Evolutionary conservation across 306 rosid species (phyloP).

Genomic region (Hylodesmum podocarpum): DNA sequence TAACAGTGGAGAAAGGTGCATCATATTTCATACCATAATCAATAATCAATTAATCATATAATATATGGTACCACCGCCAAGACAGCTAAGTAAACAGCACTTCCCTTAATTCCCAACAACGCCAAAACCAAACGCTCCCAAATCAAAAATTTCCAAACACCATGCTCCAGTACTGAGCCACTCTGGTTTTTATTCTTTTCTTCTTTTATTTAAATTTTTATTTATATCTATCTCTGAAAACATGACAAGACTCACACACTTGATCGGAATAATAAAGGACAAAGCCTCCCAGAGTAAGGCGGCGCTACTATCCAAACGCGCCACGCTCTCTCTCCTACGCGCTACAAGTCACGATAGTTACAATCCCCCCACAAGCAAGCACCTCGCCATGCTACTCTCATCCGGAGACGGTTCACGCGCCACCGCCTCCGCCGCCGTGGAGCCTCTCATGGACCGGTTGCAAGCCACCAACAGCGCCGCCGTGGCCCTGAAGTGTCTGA

Average conservation of each 20-base stretch:
- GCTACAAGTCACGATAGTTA: conserved; percentile 74
- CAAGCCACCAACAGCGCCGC: conserved; percentile 67
- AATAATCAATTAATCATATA: no score
- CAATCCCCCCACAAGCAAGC: conserved; percentile 54
- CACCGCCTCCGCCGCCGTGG: conserved; percentile 65
- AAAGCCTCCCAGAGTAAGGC: conserved; percentile 86
- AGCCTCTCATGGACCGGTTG: conserved; percentile 80
- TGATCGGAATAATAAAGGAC: conserved; percentile 77
- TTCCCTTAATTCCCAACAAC: no score
- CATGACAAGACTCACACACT: conserved; percentile 39
- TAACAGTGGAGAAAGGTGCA: not conserved
- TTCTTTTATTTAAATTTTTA: no score
- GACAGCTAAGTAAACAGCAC: no score
- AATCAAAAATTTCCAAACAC: not conserved
- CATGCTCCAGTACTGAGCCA: not conserved
- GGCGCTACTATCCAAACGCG: conserved; percentile 52
- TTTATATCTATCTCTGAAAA: no score
- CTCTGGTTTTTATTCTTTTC: no score
- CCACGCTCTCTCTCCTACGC: conserved; percentile 58
- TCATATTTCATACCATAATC: not conserved
- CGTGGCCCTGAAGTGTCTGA: conserved; percentile 89
- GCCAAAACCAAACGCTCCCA: not conserved
- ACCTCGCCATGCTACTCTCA: conserved; percentile 62
- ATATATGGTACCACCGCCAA: no score
- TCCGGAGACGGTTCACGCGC: conserved; percentile 73